phyloP scores from a whole-genome alignment of 768 basidiomycete genomes.

The Phlegmacium glaucopus region DNA sequence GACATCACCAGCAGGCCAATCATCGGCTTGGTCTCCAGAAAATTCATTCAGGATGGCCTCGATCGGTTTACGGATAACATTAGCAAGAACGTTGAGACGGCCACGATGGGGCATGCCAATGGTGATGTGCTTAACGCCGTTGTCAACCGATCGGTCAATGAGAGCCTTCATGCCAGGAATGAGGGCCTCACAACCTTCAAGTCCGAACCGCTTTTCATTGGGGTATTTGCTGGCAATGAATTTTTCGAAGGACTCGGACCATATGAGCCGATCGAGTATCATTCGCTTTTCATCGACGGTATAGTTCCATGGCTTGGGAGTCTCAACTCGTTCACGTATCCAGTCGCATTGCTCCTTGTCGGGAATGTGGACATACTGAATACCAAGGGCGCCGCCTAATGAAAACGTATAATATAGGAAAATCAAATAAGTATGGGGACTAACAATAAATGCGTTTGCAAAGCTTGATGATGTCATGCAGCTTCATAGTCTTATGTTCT shows the following conservation, averaged over 20 bases:
- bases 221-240: slow-evolving; percentile 99
- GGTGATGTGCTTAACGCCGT: slow-evolving; percentile 93
- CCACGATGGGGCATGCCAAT: slow-evolving; percentile 99
- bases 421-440: slow-evolving; percentile 24
- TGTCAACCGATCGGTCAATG: slow-evolving; percentile 96
- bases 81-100: slow-evolving; percentile 94
- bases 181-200: slow-evolving; percentile 96
- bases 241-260: slow-evolving; percentile 99
- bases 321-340: slow-evolving; percentile 95
- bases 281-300: slow-evolving; percentile 97
- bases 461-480: slow-evolving; percentile 88
- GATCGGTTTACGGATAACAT: slow-evolving; percentile 97
- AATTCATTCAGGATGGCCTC: slow-evolving; percentile 99
- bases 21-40: slow-evolving; percentile 63
- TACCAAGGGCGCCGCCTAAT: slow-evolving; percentile 80
- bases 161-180: slow-evolving; percentile 99
- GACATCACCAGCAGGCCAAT: slow-evolving; percentile 92
- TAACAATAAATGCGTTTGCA: slow-evolving; percentile 93
- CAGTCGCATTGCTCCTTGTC: slow-evolving; percentile 99
- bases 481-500: slow-evolving; percentile 81
- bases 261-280: slow-evolving; percentile 98
- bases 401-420: slow-evolving; percentile 4
- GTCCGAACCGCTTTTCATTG: slow-evolving; percentile 98
- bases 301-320: slow-evolving; percentile 96
- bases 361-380: slow-evolving; percentile 94